Conservation (phyloP, 2,329 filamentous ascomycete genomes). For the Xylariaceae sp. region DNA sequence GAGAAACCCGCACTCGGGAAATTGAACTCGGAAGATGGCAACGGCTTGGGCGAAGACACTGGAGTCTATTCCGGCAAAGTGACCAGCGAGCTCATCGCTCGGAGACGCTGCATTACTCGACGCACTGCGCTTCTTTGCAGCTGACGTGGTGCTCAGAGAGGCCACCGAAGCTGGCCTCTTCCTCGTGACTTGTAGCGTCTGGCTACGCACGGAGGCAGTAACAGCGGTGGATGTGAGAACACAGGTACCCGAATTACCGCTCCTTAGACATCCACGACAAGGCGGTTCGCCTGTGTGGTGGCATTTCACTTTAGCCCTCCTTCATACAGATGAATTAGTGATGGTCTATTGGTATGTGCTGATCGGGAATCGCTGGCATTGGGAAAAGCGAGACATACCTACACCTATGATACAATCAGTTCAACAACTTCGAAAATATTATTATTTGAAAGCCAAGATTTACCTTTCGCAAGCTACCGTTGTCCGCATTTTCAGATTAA, state of each 20-base stretch:
- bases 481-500: slow-evolving; percentile 21
- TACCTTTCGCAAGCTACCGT: slow-evolving; percentile 29
- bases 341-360: not conserved
- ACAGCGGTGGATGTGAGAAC: slow-evolving; percentile 19
- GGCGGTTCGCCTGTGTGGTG: slow-evolving; percentile 24
- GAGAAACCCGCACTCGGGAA: slow-evolving; percentile 29
- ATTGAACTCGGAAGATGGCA: slow-evolving; percentile 23
- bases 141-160: not conserved
- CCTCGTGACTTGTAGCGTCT: not conserved
- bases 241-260: slow-evolving; percentile 20
- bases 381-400: slow-evolving; percentile 17
- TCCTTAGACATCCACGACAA: slow-evolving; percentile 23
- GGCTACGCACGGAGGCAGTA: not conserved
- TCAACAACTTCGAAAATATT: not conserved
- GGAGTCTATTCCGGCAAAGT: slow-evolving; percentile 19
- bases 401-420: slow-evolving; percentile 17
- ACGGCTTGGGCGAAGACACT: slow-evolving; percentile 21
- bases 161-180: slow-evolving; percentile 1
- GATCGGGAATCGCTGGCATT: slow-evolving; percentile 9
- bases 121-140: slow-evolving; percentile 1
- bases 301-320: slow-evolving; percentile 28
- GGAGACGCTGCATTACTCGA: not conserved
- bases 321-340: slow-evolving; percentile 11
- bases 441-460: not conserved
- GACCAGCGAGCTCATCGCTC: slow-evolving; percentile 11